A percentile compares a stretch with the other conserved stretches of the same genome.
Evolutionary conservation across 495 filamentous ascomycete species (phyloP).

Genomic region (Tuber brumale): DNA sequence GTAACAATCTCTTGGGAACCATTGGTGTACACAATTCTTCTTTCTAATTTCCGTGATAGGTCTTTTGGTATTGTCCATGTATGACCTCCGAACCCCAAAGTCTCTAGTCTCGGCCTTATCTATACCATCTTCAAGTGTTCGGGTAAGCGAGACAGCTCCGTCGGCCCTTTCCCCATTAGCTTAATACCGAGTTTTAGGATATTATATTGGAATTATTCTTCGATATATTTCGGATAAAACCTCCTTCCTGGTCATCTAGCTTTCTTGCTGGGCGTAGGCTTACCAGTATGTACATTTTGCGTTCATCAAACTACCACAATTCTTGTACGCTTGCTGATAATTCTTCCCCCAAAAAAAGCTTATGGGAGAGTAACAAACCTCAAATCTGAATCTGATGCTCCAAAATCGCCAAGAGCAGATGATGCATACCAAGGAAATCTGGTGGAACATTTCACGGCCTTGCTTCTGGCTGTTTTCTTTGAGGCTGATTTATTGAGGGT

Average conservation of each 20-base stretch:
- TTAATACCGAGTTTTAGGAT: constrained; percentile 21
- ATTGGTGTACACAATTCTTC: not conserved
- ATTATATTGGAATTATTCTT: constrained; percentile 77
- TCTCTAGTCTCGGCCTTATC: constrained; percentile 55
- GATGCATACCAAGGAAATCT: constrained; percentile 69
- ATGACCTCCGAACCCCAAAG: constrained; percentile 70
- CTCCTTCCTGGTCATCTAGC: constrained; percentile 91
- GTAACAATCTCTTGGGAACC: constrained; percentile 23
- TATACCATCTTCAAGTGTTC: constrained; percentile 41
- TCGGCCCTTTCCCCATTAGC: constrained; percentile 26
- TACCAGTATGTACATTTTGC: constrained; percentile 51
- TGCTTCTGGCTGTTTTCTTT: constrained; percentile 80
- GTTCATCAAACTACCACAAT: not conserved
- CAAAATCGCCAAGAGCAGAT: constrained; percentile 48
- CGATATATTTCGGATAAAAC: constrained; percentile 85
- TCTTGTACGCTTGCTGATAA: constrained; percentile 17
- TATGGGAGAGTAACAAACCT: constrained; percentile 89
- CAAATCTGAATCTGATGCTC: constrained; percentile 52
- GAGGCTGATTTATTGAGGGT: constrained; percentile 73
- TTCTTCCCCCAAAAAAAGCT: constrained; percentile 37
- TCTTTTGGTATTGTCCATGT: constrained; percentile 75
- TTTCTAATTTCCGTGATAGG: constrained; percentile 43
- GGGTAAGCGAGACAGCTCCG: constrained; percentile 8
- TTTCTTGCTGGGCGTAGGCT: constrained; percentile 87
- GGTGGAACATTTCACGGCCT: constrained; percentile 83